Percentiles rank a stretch among this genome's conserved stretches.
phyloP scores from a whole-genome alignment of 805 yeast genomes.

The Ogataea nakhonphanomensis region DNA sequence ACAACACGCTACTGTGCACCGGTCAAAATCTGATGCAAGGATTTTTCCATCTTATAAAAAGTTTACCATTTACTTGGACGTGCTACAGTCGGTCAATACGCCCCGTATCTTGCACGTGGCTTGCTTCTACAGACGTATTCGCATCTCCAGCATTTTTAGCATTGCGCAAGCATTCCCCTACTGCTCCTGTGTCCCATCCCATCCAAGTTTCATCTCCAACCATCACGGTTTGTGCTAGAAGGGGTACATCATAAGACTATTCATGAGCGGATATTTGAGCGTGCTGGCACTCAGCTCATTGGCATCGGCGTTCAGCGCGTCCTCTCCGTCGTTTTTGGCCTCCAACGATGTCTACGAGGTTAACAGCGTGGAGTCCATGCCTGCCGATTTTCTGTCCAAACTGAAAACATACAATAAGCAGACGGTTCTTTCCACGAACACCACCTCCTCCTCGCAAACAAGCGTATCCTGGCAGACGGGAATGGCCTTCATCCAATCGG shows the following conservation, averaged over 20 bases:
- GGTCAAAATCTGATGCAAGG: slow-evolving; percentile 2
- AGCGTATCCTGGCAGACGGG: slow-evolving; percentile 20
- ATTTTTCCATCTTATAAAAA: slow-evolving; percentile 1
- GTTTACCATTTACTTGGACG: background rate
- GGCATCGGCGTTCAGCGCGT: slow-evolving; percentile 5
- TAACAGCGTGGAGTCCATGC: slow-evolving; percentile 9
- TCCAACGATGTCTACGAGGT: slow-evolving; percentile 22
- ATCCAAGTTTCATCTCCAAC: no score
- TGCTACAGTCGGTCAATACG: background rate
- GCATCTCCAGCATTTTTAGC: background rate
- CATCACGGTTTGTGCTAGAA: no score
- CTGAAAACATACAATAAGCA: slow-evolving; percentile 4
- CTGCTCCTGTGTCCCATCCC: no score
- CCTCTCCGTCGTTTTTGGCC: slow-evolving; percentile 4
- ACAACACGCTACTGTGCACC: slow-evolving; percentile 5
- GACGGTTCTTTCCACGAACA: slow-evolving; percentile 5
- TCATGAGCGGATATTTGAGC: background rate
- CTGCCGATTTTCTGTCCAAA: slow-evolving; percentile 1
- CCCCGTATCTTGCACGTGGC: no score
- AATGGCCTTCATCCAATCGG: slow-evolving; percentile 26
- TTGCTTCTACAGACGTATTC: background rate
- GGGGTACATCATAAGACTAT: background rate
- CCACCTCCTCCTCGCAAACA: background rate
- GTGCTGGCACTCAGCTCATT: slow-evolving; percentile 2
- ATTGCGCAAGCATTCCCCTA: no score